phyloP scores from a whole-genome alignment of 148 eudicot genomes.

The Rheum nobile region DNA sequence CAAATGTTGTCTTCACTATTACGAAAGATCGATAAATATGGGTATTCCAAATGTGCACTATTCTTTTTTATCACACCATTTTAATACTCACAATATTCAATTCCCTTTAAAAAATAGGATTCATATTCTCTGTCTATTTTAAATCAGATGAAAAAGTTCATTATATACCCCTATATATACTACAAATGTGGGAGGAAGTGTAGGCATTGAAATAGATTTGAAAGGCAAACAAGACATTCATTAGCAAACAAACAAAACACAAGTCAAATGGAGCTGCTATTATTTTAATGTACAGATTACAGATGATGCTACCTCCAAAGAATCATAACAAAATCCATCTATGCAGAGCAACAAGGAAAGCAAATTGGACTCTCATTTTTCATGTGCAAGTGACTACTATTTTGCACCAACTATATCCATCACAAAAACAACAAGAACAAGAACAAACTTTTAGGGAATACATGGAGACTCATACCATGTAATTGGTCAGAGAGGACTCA shows the following conservation, averaged over 20 bases:
- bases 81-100: neutral
- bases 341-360: too few relatives aligned
- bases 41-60: neutral
- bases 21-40: too few relatives aligned
- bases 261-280: neutral
- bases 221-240: neutral
- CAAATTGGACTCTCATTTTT: too few relatives aligned
- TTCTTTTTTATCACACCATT: neutral
- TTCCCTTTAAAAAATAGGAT: neutral
- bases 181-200: too few relatives aligned
- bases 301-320: too few relatives aligned
- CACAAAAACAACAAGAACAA: too few relatives aligned
- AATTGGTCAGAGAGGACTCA: slow-evolving; percentile 82
- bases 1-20: neutral
- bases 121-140: neutral
- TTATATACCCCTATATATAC: too few relatives aligned
- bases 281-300: neutral
- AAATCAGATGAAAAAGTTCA: too few relatives aligned
- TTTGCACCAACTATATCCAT: too few relatives aligned
- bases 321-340: too few relatives aligned
- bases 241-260: neutral
- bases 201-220: too few relatives aligned
- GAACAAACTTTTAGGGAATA: neutral
- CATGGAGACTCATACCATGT: slow-evolving; percentile 42
- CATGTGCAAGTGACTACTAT: too few relatives aligned